Percentiles rank a stretch among this genome's conserved stretches.
phyloP scores from a whole-genome alignment of 1,139 yeast genomes.

The Cylindricascospora bacillispora region DNA sequence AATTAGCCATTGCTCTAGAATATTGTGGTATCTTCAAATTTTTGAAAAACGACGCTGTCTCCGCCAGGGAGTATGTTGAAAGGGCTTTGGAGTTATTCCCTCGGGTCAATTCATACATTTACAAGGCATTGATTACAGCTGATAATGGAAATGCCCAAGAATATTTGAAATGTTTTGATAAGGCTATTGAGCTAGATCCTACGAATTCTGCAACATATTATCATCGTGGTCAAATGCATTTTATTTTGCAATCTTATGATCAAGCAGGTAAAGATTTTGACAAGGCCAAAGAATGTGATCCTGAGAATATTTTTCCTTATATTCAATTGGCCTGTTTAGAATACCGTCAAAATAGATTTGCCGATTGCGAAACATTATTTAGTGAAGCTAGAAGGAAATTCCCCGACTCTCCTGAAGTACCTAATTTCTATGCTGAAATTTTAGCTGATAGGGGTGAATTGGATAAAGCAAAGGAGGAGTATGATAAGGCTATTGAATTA shows the following conservation, averaged over 20 bases:
- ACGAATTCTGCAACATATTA: slow-evolving; percentile 74
- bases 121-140: slow-evolving; percentile 74
- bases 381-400: slow-evolving; percentile 60
- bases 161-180: slow-evolving; percentile 42
- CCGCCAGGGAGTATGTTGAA: slow-evolving; percentile 48
- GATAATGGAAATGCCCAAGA: slow-evolving; percentile 63
- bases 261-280: slow-evolving; percentile 67
- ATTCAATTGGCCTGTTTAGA: slow-evolving; percentile 89
- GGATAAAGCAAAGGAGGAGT: slow-evolving; percentile 66
- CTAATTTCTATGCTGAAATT: slow-evolving; percentile 92
- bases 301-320: slow-evolving; percentile 68
- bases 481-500: slow-evolving; percentile 74
- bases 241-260: slow-evolving; percentile 62
- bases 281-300: slow-evolving; percentile 63
- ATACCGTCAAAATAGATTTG: slow-evolving; percentile 63
- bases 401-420: slow-evolving; percentile 84
- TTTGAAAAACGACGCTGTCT: slow-evolving; percentile 59
- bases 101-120: slow-evolving; percentile 71
- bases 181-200: slow-evolving; percentile 61
- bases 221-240: slow-evolving; percentile 88
- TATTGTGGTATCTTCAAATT: slow-evolving; percentile 73
- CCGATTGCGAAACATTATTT: slow-evolving; percentile 55
- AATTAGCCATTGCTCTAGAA: slow-evolving; percentile 68
- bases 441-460: slow-evolving; percentile 70
- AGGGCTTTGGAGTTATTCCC: slow-evolving; percentile 57